Conservation (phyloP, 176 grass and related monocot species). For the Pharus latifolius region DNA sequence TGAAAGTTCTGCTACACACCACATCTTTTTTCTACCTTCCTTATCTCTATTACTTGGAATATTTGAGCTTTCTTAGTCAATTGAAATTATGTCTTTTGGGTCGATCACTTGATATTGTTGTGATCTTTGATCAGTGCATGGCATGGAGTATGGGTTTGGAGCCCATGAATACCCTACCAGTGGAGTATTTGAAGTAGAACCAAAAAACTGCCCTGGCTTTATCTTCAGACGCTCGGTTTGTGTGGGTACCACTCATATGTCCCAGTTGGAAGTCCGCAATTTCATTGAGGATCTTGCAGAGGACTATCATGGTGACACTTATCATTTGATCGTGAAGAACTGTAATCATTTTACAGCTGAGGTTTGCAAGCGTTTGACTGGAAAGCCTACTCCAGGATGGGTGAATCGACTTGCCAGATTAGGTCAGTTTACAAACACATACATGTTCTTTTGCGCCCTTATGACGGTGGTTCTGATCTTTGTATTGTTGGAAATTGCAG, state of each 20-base stretch:
- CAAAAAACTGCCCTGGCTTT: constrained; percentile 78
- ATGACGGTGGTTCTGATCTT: background rate
- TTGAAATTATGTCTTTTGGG: background rate
- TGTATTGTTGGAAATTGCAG: constrained; percentile 24
- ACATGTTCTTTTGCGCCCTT: background rate
- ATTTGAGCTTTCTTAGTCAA: background rate
- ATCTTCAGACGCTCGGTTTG: constrained; percentile 68
- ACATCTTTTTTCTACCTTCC: background rate
- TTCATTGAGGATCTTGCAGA: constrained; percentile 66
- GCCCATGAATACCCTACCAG: constrained; percentile 79
- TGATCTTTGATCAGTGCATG: constrained; percentile 51
- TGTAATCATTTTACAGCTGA: constrained; percentile 93
- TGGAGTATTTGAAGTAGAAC: constrained; percentile 83
- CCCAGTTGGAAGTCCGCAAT: constrained; percentile 38
- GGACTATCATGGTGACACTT: constrained; percentile 75
- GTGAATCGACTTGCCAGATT: constrained; percentile 89
- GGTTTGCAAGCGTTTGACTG: constrained; percentile 40
- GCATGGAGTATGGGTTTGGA: constrained; percentile 87
- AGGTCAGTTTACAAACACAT: constrained; percentile 21
- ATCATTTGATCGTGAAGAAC: constrained; percentile 78
- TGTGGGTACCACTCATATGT: constrained; percentile 66
- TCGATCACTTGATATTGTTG: background rate
- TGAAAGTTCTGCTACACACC: background rate
- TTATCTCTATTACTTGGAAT: background rate
- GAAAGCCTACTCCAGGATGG: constrained; percentile 66